Evolutionary conservation across 495 filamentous ascomycete genomes (phyloP).

Genomic region (Cudoniella acicularis): DNA sequence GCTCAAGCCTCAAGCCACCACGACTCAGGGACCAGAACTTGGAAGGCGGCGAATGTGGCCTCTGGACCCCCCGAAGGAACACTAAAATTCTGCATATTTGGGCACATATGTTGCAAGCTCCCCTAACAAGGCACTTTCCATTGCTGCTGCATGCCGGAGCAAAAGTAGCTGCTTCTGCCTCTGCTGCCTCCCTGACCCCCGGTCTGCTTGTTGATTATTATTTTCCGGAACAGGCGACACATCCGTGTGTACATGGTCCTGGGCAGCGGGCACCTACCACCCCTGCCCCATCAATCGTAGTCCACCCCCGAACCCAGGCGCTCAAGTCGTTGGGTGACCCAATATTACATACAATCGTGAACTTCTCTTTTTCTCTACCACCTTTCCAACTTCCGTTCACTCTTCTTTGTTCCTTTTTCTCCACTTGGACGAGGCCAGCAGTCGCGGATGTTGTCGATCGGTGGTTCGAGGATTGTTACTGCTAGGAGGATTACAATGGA

Average conservation of each 20-base stretch:
- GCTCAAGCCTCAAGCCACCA: neutral
- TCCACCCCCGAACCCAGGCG: neutral
- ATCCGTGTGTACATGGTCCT: neutral
- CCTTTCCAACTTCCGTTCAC: neutral
- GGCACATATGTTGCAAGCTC: neutral
- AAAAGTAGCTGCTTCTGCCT: no score
- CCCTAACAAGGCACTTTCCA: neutral
- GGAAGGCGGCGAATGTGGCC: neutral
- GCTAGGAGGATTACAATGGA: neutral
- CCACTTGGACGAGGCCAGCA: neutral
- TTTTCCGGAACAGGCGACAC: neutral
- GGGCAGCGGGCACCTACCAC: neutral
- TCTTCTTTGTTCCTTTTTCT: neutral
- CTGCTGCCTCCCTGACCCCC: neutral
- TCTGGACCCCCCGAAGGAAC: neutral
- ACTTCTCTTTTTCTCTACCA: constrained; percentile 9
- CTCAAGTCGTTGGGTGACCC: constrained; percentile 1
- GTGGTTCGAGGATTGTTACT: neutral
- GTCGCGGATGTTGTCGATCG: neutral
- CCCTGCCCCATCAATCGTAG: neutral
- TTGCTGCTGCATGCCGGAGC: constrained; percentile 1
- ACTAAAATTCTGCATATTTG: neutral
- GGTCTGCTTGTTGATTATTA: neutral
- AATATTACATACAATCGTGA: constrained; percentile 23
- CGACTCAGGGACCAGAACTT: constrained; percentile 2